Base-by-base conservation (phyloP, 306 rosid genomes). In the Hippophae rhamnoides region DNA sequence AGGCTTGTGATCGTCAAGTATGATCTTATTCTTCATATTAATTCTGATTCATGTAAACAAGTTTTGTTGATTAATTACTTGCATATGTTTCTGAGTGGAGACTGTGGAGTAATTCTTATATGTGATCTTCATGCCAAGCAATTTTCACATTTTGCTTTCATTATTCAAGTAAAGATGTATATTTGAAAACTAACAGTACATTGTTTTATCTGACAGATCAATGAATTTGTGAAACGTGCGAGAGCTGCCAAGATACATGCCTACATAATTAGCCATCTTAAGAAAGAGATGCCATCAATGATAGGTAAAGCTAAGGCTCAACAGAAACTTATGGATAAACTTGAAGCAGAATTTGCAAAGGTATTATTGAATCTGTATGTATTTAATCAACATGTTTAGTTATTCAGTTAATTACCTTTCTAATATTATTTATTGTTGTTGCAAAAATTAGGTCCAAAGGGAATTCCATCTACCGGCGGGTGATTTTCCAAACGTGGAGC, bases 1-100 rank as follows among this genome's bases (percentile, higher is more conserved):
- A 92, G 70, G 84, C 99, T 9, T 85, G 95, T 3, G 99, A 92
- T 69, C 96, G 90, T 18, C 76, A 84, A 75, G 96, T 90, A 83
- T 44, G 78, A 52, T 48, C 3, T 23, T 58, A 61, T 55, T 72
- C n/a, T 10, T 60, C 10, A 55, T 26, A 58, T 12, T 47, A 38
- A 13, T 43, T 12, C 25, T 8, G 52, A 48, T 14, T 10, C n/a
- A 14, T 47, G 10, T 0, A 47, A 9, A 7, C n/a, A 47, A 47
- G 52, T 47, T 47, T 10, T 47, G 10, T 47, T 13, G n/a, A 10
- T 11, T 2, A 9, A 18, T 18, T 18, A 18, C n/a, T 10, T 48
- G 1, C 13, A 48, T 48, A 13, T 10, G 14, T 48, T 12, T 12
- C 13, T 13, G 52, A 48, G 2, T 48, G 52, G 12, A 11, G 5